These are phyloP conservation scores for Haplographium delicatum DNA, from an alignment of 495 filamentous ascomycete species.

Conservation along the genomic window DNA sequence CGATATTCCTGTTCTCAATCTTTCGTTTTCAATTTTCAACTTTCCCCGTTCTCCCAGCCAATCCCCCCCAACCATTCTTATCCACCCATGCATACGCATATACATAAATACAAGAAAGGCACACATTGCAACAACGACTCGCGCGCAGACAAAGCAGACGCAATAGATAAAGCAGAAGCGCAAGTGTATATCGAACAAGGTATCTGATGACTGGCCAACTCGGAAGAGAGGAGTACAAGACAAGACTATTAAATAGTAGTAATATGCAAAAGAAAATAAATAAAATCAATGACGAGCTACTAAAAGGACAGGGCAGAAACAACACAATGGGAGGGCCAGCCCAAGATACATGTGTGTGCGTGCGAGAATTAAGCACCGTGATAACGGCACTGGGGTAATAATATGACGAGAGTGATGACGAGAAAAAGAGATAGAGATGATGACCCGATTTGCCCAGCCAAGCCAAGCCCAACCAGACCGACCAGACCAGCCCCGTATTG, in stretches of 20 bases:
- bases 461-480: conserved; percentile 18
- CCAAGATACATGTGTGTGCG: conserved; percentile 22
- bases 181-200: conserved; percentile 33
- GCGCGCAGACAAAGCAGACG: conserved; percentile 2
- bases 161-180: conserved; percentile 6
- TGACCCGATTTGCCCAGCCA: conserved; percentile 19
- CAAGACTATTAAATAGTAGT: conserved; percentile 22
- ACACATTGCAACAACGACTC: conserved; percentile 1
- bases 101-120: conserved; percentile 15
- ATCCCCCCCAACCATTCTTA: neutral
- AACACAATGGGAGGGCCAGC: conserved; percentile 29
- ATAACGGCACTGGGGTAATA: conserved; percentile 1
- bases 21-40: neutral
- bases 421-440: no score
- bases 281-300: conserved; percentile 11
- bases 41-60: neutral
- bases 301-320: conserved; percentile 30
- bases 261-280: conserved; percentile 7
- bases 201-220: conserved; percentile 29
- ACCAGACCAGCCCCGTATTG: conserved; percentile 28
- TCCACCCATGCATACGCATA: conserved; percentile 12
- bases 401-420: conserved; percentile 12
- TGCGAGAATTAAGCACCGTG: conserved; percentile 18
- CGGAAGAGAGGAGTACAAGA: conserved; percentile 16
- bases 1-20: neutral